These are phyloP conservation scores for Metschnikowia kunwiensis DNA, from an alignment of 805 yeast species.

Conservation along the genomic window DNA sequence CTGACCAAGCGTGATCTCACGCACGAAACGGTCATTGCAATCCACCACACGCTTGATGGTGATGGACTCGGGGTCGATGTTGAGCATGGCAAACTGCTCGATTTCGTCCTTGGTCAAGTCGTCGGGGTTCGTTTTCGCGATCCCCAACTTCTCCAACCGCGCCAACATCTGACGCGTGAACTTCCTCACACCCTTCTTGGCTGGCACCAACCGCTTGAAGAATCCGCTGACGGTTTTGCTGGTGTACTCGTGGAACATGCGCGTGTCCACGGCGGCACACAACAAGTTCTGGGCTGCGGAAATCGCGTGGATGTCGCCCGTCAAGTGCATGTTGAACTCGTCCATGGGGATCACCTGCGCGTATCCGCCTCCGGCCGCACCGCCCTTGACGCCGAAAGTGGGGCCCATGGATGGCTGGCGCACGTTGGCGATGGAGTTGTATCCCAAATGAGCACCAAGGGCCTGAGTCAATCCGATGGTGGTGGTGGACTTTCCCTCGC, in stretches of 20 bases:
- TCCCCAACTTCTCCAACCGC: slow-evolving; percentile 78
- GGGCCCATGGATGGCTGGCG: slow-evolving; percentile 99
- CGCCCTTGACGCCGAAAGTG: slow-evolving; percentile 97
- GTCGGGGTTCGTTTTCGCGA: slow-evolving; percentile 74
- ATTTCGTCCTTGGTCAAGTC: slow-evolving; percentile 77
- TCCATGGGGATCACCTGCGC: slow-evolving; percentile 99
- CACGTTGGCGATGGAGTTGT: slow-evolving; percentile 86
- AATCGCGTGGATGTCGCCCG: slow-evolving; percentile 97
- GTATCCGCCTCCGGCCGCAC: slow-evolving; percentile 99
- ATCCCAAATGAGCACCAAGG: slow-evolving; percentile 81
- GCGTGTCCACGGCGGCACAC: slow-evolving; percentile 95
- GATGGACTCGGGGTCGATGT: slow-evolving; percentile 85
- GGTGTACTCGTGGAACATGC: slow-evolving; percentile 92
- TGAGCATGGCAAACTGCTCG: slow-evolving; percentile 70
- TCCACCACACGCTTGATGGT: slow-evolving; percentile 94
- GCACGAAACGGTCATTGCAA: slow-evolving; percentile 85
- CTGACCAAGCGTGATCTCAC: slow-evolving; percentile 86
- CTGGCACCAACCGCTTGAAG: slow-evolving; percentile 82
- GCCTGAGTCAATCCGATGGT: slow-evolving; percentile 98
- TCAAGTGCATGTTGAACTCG: slow-evolving; percentile 94
- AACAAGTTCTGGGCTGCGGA: slow-evolving; percentile 89
- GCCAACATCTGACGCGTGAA: slow-evolving; percentile 78
- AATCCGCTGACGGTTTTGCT: slow-evolving; percentile 75
- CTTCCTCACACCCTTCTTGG: slow-evolving; percentile 72
- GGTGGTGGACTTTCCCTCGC: slow-evolving; percentile 97